Base-by-base conservation (phyloP, 768 basidiomycete species). In the Peribolospora baueri region DNA sequence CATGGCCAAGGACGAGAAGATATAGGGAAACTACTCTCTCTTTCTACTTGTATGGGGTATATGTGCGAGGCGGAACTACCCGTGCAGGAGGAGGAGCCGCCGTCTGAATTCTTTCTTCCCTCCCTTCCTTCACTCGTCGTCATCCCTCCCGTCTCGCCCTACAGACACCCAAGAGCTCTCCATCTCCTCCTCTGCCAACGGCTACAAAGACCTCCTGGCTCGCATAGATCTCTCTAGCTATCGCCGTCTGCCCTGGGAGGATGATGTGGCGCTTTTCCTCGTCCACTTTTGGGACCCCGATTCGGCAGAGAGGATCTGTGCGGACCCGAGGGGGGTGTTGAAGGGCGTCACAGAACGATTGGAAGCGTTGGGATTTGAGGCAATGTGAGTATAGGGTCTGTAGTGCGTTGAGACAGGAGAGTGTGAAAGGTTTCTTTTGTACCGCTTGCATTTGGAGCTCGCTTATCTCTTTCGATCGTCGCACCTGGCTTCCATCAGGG, bases 251-350 rank as follows among this genome's bases (percentile, higher is more conserved):
- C 82, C 84, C 57, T 88, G 87, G 84, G 87, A 95, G 66, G 73
- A 81, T 60, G 73, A 90, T 57, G 79, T 87, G 1, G 84, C 93
- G 0, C 87, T 97, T 69, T 97, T 97, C 72, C 72, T 98, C 5
- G 74, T 91, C 43, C 83, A 81, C 1, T 97, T 93, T 71, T 64
- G 81, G 40, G 84, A 95, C 64, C 90, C 93, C 0, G 79, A 83
- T 36, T 84, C 85, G 4, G 76, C 75, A 59, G 68, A 78, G 56
- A 81, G 82, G 0, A 69, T 98, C 25, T 71, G 70, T 47, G 87
- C 80, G 6, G 88, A 91, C 64, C 91, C 93, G 8, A 75, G 93
- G 48, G 80, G 86, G n/a, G 72, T 82, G 41, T 70, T 95, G 47
- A 74, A 75, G 62, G 72, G 70, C 40, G 73, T 78, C 0, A 70